Evolutionary conservation across 1,139 yeast species (phyloP), one percentile per base, ranked within the genome.

Genomic region (Debaryomyces nepalensis): DNA sequence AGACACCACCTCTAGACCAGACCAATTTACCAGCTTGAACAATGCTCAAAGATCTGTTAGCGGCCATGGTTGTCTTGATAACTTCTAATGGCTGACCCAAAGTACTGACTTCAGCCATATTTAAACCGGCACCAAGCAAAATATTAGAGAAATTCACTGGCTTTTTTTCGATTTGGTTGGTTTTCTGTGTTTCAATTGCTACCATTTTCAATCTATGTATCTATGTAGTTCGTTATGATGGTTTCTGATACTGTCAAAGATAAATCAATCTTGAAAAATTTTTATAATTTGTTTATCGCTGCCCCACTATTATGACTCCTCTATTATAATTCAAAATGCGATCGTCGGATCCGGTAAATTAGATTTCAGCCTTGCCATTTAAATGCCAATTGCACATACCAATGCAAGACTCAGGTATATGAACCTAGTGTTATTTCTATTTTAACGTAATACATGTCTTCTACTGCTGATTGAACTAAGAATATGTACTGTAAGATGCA

Each of bases 41-140:
- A 52, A 93, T 72, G 5, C 83, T 64, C 48, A 93, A 74, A 32
- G 75, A 71, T 62, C 99, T 78, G 70, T 93, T 89, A 45, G 99
- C 98, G 24, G 98, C 98, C 96, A 93, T 91, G 22, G 99, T 95
- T 46, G 99, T 93, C 72, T 90, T 93, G 61, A 82, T 75, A 45
- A 93, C 99, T 70, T 93, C 99, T 50, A 93, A 74, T 9, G 99
- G 99, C 66, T 93, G 99, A 42, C 99, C 99, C 53, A 93, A 75
- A 9, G 97, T 85, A 50, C 97, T 87, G 39, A 84, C 98, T 63
- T 93, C 99, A 43, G 90, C 87, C 75, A 93, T 64, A 70, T 91
- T 93, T 54, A 93, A 77, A 26, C 91, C 96, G 1, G 98, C 98
- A 47, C 99, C 99, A 49, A 93, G 75, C 47, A 90, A 78, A 63